Evolutionary conservation across 306 rosid genomes (phyloP).

Genomic region (Malus domestica): ASM211411v1 NC_041792.1:2086501-2087000

Average conservation of each 20-base stretch:
- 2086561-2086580: slow-evolving; percentile 7
- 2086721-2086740: slow-evolving; percentile 1
- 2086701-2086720: slow-evolving; percentile 5
- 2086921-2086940: not conserved
- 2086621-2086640: slow-evolving; percentile 95
- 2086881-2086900: not conserved
- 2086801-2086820: slow-evolving; percentile 93
- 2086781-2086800: slow-evolving; percentile 78
- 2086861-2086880: slow-evolving; percentile 58
- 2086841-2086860: slow-evolving; percentile 68
- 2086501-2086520: slow-evolving; percentile 93
- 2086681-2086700: slow-evolving; percentile 8
- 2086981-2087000: not conserved
- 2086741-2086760: slow-evolving; percentile 4
- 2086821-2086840: slow-evolving; percentile 85
- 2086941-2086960: not conserved
- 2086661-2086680: slow-evolving; percentile 85
- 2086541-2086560: slow-evolving; percentile 30
- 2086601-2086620: slow-evolving; percentile 81
- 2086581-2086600: slow-evolving; percentile 17
- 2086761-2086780: slow-evolving; percentile 54
- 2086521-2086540: slow-evolving; percentile 70
- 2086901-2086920: not conserved
- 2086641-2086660: slow-evolving; percentile 55
- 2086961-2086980: not conserved